phyloP scores from a whole-genome alignment of 768 basidiomycete genomes.

The Boletus rufocinnamomeus region DNA sequence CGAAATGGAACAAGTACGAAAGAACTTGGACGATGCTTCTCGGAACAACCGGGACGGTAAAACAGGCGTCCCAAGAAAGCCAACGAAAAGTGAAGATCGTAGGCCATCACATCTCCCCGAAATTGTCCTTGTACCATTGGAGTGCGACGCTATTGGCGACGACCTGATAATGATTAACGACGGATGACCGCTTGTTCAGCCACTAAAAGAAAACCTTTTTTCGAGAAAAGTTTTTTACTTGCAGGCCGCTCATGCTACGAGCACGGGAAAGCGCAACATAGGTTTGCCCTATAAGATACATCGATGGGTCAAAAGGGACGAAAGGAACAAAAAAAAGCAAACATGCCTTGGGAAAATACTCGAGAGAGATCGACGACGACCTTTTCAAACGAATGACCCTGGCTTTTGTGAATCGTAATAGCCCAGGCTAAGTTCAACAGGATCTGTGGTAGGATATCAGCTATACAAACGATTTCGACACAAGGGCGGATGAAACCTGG shows the following conservation, averaged over 20 bases:
- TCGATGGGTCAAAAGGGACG: neutral
- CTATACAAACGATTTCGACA: too few species aligned
- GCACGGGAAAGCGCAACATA: neutral
- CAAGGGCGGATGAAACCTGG: neutral
- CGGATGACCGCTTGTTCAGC: neutral
- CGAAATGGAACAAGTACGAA: too few species aligned
- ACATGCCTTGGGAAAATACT: neutral
- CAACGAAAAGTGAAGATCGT: too few species aligned
- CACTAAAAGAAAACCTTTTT: neutral
- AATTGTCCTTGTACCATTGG: neutral
- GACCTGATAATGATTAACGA: neutral
- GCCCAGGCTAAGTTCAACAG: neutral
- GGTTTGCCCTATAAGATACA: neutral
- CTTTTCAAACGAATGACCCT: neutral
- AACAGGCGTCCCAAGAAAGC: too few species aligned
- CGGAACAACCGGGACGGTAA: too few species aligned
- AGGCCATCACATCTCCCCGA: neutral
- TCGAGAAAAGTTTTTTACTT: neutral
- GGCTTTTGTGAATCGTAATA: neutral
- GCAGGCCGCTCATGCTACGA: neutral
- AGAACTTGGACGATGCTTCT: too few species aligned
- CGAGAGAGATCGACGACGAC: neutral
- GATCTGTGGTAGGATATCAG: neutral
- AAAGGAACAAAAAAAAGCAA: neutral
- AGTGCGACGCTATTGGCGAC: neutral